A percentile compares a stretch with the other conserved stretches of the same genome.
Evolutionary conservation across 177 flowering plant genomes (phyloP).

Genomic region (Telopea speciosissima): DNA sequence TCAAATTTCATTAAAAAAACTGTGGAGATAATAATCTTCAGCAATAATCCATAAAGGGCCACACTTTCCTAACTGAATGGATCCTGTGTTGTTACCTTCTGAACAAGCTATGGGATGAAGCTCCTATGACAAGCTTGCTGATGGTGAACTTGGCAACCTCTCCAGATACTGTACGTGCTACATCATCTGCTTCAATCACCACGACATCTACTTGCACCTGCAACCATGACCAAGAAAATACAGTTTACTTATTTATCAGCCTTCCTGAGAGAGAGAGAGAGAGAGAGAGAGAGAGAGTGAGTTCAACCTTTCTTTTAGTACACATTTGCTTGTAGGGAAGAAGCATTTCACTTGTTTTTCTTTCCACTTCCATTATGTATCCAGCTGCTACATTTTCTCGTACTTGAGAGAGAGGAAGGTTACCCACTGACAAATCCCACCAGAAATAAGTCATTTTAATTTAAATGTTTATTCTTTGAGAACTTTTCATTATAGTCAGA

Average conservation of each 20-base stretch:
- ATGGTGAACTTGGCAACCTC: conserved; percentile 35
- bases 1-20: no score
- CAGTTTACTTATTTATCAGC: neutral
- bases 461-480: neutral
- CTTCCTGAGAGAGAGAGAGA: neutral
- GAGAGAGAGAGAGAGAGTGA: neutral
- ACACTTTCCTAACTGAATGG: neutral
- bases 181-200: conserved; percentile 63
- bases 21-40: neutral
- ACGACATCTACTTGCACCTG: conserved; percentile 60
- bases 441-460: neutral
- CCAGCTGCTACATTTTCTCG: conserved; percentile 73
- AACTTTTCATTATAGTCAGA: neutral
- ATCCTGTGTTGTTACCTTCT: conserved; percentile 36
- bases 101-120: conserved; percentile 49
- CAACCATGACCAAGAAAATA: conserved; percentile 1
- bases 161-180: conserved; percentile 45
- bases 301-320: conserved; percentile 44
- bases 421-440: conserved; percentile 51
- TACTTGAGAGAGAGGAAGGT: conserved; percentile 64
- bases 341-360: conserved; percentile 51
- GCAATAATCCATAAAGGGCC: neutral
- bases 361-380: conserved; percentile 60
- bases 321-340: conserved; percentile 58
- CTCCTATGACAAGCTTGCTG: conserved; percentile 63